These are phyloP conservation scores for Plenodomus tracheiphilus DNA, from an alignment of 2,329 filamentous ascomycete species.

Conservation along the genomic window DNA sequence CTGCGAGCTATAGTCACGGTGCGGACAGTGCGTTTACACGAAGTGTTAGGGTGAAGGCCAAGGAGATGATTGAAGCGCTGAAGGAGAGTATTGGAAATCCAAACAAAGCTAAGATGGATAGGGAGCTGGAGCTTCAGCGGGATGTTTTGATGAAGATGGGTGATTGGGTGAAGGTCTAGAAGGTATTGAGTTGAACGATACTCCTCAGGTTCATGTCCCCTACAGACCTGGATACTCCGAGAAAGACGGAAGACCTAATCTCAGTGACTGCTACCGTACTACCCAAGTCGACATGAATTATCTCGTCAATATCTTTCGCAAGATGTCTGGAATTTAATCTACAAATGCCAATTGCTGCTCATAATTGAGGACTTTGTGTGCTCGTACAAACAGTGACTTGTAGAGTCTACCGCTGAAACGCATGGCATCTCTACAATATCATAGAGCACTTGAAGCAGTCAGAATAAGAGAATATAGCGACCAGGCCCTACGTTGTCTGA, in stretches of 20 bases:
- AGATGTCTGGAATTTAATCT: too few relatives aligned
- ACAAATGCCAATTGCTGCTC: too few relatives aligned
- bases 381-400: too few relatives aligned
- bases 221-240: neutral
- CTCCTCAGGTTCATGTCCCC: too few relatives aligned
- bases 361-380: too few relatives aligned
- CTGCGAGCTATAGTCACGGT: conserved; percentile 50
- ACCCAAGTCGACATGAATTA: too few relatives aligned
- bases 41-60: conserved; percentile 44
- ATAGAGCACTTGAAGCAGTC: neutral
- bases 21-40: conserved; percentile 45
- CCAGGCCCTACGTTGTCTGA: neutral
- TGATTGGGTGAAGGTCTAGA: conserved; percentile 17
- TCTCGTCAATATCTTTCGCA: too few relatives aligned
- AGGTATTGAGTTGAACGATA: neutral
- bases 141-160: conserved; percentile 37
- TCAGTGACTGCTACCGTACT: too few relatives aligned
- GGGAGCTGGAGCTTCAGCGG: conserved; percentile 31
- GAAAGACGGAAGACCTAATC: neutral
- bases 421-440: neutral
- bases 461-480: neutral
- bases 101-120: conserved; percentile 22
- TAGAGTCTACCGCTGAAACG: too few relatives aligned
- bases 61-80: conserved; percentile 35
- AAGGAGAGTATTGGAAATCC: conserved; percentile 25